phyloP scores from a whole-genome alignment of 805 yeast genomes.

The Starmera pachycereana region DNA sequence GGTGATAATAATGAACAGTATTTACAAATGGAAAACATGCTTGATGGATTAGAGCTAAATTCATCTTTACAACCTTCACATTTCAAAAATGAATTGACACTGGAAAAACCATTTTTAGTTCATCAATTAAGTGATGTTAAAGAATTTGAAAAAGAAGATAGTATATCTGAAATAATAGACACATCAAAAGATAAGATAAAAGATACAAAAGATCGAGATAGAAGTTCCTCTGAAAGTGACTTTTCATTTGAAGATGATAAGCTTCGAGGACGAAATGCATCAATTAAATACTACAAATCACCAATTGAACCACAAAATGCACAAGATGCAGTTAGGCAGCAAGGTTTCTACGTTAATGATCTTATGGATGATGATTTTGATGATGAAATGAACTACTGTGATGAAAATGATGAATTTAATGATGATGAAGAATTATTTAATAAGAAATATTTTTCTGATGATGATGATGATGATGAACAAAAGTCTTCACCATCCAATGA shows the following conservation, averaged over 20 bases:
- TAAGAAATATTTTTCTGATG: slow-evolving; percentile 16
- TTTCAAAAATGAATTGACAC: background rate
- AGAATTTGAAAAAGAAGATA: background rate
- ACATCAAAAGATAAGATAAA: slow-evolving; percentile 5
- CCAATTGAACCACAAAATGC: slow-evolving; percentile 14
- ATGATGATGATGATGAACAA: slow-evolving; percentile 13
- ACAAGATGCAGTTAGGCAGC: slow-evolving; percentile 15
- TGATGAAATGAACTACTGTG: slow-evolving; percentile 29
- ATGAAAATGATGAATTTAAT: slow-evolving; percentile 23
- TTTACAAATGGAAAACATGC: no score
- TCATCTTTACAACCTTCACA: no score
- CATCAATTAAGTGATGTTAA: background rate
- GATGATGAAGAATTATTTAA: slow-evolving; percentile 24
- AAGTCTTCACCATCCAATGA: background rate
- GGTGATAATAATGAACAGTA: no score
- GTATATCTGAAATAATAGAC: background rate
- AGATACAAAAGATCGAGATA: slow-evolving; percentile 9
- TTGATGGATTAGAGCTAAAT: no score
- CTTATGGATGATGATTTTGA: slow-evolving; percentile 30
- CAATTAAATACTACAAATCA: slow-evolving; percentile 41
- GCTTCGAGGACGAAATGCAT: slow-evolving; percentile 39
- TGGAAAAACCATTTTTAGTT: background rate
- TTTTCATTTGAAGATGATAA: slow-evolving; percentile 42
- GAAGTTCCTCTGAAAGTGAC: slow-evolving; percentile 20
- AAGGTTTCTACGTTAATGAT: slow-evolving; percentile 28